A percentile compares a stretch with the other conserved stretches of the same genome.
phyloP scores from a whole-genome alignment of 345 rosid genomes.

The Diplotaxis tenuifolia region DNA sequence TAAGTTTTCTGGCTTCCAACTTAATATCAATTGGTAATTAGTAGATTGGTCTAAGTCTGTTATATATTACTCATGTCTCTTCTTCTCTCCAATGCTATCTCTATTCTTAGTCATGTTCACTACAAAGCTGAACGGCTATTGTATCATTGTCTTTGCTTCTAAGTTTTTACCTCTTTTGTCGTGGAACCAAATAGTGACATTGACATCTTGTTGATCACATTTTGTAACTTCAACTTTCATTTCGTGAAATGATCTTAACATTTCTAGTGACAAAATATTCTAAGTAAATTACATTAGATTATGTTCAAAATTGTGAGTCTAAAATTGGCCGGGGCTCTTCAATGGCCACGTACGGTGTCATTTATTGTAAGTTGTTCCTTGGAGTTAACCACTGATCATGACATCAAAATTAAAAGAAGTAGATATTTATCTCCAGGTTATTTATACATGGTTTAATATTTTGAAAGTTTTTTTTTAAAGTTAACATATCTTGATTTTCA shows the following conservation, averaged over 20 bases:
- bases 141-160: too few relatives aligned
- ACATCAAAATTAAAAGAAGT: not conserved
- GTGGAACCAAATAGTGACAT: too few relatives aligned
- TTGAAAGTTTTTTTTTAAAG: not conserved
- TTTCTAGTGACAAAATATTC: not conserved
- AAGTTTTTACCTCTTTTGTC: too few relatives aligned
- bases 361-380: slow-evolving; percentile 16
- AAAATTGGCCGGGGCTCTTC: not conserved
- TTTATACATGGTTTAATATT: not conserved
- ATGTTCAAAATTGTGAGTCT: not conserved
- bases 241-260: not conserved
- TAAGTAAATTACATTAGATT: not conserved
- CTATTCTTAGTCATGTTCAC: too few relatives aligned
- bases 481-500: not conserved
- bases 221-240: too few relatives aligned
- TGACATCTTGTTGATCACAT: too few relatives aligned
- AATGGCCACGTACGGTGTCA: slow-evolving; percentile 7
- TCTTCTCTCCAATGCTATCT: too few relatives aligned
- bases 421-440: not conserved
- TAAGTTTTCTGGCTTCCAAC: too few relatives aligned
- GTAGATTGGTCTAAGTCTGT: too few relatives aligned
- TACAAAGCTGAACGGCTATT: too few relatives aligned
- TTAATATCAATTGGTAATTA: too few relatives aligned
- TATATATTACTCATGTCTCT: too few relatives aligned
- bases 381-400: slow-evolving; percentile 25